Evolutionary conservation across 495 filamentous ascomycete genomes (phyloP).

Genomic region (Letharia lupina): DNA sequence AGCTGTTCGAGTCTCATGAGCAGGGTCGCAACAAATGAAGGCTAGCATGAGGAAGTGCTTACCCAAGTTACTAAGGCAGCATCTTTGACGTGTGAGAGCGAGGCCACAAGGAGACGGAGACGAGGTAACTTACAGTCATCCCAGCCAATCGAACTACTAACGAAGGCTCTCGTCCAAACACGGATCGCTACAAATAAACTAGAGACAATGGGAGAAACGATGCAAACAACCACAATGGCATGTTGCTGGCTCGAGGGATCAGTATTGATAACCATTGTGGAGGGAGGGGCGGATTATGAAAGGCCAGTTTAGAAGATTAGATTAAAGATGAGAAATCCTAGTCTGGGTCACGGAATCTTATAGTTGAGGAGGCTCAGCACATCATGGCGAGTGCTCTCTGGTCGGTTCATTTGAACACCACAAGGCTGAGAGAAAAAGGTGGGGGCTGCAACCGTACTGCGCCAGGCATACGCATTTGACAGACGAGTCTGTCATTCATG

Average conservation of each 20-base stretch:
- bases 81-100: slow-evolving; percentile 17
- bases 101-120: neutral
- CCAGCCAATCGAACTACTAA: slow-evolving; percentile 21
- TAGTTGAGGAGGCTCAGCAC: neutral
- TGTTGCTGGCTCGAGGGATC: slow-evolving; percentile 7
- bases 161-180: slow-evolving; percentile 18
- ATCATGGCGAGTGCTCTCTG: neutral
- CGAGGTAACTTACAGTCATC: slow-evolving; percentile 23
- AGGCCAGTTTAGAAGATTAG: neutral
- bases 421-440: neutral
- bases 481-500: neutral
- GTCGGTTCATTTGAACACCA: neutral
- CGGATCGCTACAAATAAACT: slow-evolving; percentile 23
- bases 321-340: neutral
- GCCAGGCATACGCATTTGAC: neutral
- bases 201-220: slow-evolving; percentile 19
- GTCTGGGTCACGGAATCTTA: neutral
- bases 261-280: neutral
- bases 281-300: neutral
- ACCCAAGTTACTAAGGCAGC: slow-evolving; percentile 19
- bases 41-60: neutral
- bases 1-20: slow-evolving; percentile 13
- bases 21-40: neutral
- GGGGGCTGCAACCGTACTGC: neutral
- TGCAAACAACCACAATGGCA: slow-evolving; percentile 17